Conservation (phyloP, 805 yeast species). For the Pichia nakasei region DNA sequence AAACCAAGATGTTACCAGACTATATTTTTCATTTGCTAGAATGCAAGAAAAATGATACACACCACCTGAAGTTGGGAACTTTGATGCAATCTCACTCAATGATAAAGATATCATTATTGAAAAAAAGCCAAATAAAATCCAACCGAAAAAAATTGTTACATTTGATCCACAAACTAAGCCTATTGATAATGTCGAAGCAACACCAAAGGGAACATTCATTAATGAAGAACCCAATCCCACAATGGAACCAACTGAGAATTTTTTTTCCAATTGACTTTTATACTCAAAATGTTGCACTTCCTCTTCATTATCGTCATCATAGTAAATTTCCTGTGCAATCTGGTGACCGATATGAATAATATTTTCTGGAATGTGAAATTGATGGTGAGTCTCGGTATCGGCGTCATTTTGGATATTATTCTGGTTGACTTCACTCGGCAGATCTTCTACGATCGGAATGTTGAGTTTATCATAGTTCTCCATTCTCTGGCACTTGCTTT, state of each 20-base stretch:
- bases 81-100: slow-evolving; percentile 68
- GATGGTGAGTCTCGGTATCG: background rate
- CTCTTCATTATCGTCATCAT: slow-evolving; percentile 40
- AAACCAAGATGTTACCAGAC: slow-evolving; percentile 60
- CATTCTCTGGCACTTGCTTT: too few species aligned
- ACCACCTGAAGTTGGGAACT: slow-evolving; percentile 69
- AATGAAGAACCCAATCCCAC: slow-evolving; percentile 73
- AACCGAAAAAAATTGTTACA: slow-evolving; percentile 67
- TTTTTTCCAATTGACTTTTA: slow-evolving; percentile 61
- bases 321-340: slow-evolving; percentile 25
- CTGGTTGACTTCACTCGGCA: background rate
- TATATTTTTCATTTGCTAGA: slow-evolving; percentile 47
- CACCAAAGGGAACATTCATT: slow-evolving; percentile 77
- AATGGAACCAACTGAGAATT: slow-evolving; percentile 59
- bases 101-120: slow-evolving; percentile 60
- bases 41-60: slow-evolving; percentile 73
- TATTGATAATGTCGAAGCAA: slow-evolving; percentile 64
- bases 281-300: slow-evolving; percentile 65
- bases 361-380: slow-evolving; percentile 9
- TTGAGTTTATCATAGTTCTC: too few species aligned
- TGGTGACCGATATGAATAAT: slow-evolving; percentile 18
- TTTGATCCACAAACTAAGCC: slow-evolving; percentile 72
- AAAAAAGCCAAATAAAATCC: slow-evolving; percentile 56
- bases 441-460: background rate
- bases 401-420: background rate